Evolutionary conservation across 768 basidiomycete genomes (phyloP), one percentile per base, ranked within the genome.

Genomic region (Suillus hirtellus): DNA sequence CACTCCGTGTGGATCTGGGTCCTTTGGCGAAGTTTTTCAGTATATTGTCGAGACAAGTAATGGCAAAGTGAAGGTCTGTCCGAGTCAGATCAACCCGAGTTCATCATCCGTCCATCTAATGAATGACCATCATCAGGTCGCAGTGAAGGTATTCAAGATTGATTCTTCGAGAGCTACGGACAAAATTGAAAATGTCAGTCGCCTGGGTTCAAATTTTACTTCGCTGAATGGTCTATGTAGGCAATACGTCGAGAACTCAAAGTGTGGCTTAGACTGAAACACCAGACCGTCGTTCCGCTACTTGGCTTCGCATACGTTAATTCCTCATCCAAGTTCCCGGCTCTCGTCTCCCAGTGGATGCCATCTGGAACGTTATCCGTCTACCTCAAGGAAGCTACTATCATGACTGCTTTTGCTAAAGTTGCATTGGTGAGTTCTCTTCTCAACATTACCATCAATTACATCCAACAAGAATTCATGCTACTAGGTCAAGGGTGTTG

Each of bases 241-340:
- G 7, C 43, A 38, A 47, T 71, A 19, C 49, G 49, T 35, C 67
- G 68, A 12, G 70, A 71, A 59, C 59, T 72, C 27, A 53, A 55
- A 21, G 70, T 70, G 21, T 71, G 71, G 71, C 60, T 59, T 37
- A 27, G 55, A 21, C 61, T 72, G 15, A 14, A 40, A 19, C 66
- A 71, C 59, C 34, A 37, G 17, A 72, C 71, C 59, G 60, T 72
- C 35, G 47, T 72, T 2, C 66, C 66, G 8, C 65, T 71, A 15
- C 60, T 55, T n/a, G 69, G 71, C 8, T 52, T 65, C 1, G 44
- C 65, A 14, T 50, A 54, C 21, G 66, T 35, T 9, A 17, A 35
- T 0, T 35, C 19, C 19, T 3, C 52, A 34, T 53, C 35, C 0
- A 31, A 31, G 31, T 31, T 1, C 31, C 52, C 52, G 0, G 52